Evolutionary conservation across 805 yeast genomes (phyloP), one percentile per base, ranked within the genome.

Genomic region (Starmerella floricola): DNA sequence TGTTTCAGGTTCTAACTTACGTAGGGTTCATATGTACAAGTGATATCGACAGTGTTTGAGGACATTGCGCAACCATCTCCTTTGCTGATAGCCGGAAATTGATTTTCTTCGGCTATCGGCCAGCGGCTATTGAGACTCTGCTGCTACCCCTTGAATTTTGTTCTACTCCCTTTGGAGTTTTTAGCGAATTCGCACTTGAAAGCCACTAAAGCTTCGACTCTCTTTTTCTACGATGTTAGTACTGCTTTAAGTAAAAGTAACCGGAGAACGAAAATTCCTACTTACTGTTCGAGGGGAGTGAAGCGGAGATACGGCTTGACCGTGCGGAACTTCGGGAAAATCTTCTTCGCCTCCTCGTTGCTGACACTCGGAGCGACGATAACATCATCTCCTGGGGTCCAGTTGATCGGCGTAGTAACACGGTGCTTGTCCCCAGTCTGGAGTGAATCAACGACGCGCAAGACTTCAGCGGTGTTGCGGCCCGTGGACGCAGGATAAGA

Each of bases 401-500:
- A 85, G 75, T 86, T 79, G 62, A 87, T 81, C 53, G 95, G 95
- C 43, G 96, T 87, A 51, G 87, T 88, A 56, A 86, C 74, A 60
- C 93, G 83, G 69, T 79, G 70, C 64, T 76, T 76, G 67, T 86
- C 96, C 55, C 85, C 83, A 50, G 76, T 68, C 71, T 86, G 95
- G 61, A 86, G 71, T 45, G 95, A 81, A 67, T 86, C 96, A 54
- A 86, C 66, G 44, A 82, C 94, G 69, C 96, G 79, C 61, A 86
- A 71, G 40, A 86, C 93, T 71, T 86, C 96, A 44, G 86, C 78
- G 48, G 94, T 76, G 78, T 87, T 86, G 73, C 96, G 81, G 62
- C 96, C 96, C 49, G 83, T 78, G 36, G 94, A 80, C 51, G 95
- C 93, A 44, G 96, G 96, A 72, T 86, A 86, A 21, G 94, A 71